Base-by-base conservation (phyloP, 495 filamentous ascomycete genomes). In the Friedmanniomyces endolithicus region DNA sequence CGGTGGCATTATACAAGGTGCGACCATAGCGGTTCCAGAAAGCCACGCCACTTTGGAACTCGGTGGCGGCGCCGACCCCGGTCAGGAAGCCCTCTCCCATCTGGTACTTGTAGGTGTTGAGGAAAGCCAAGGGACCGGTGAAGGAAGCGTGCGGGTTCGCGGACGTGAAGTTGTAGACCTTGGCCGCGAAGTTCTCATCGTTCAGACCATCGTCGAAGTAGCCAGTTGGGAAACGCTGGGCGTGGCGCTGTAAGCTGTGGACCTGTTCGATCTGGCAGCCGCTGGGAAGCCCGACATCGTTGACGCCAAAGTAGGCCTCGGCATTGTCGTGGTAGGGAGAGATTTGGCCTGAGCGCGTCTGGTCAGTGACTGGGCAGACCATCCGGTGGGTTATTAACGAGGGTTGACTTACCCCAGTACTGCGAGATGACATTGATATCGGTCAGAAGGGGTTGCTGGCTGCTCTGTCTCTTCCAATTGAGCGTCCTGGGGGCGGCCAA, bases 1-100 rank as follows among this genome's bases (percentile, higher is more conserved):
- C 33, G 2, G 65, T 62, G 9, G 76, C 74, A 27, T 71, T 72
- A 57, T 73, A 78, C 17, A 79, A 57, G 9, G 69, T 64, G 25
- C 76, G 68, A 2, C 76, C 76, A 49, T 80, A 80, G n/a, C 70
- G 60, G 50, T 71, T 73, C 77, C 76, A 78, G 57, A 77, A 74
- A 16, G 63, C 49, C 0, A 74, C 74, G 14, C 77, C 76, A 11
- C 75, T 62, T 29, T 66, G 65, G 25, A 74, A 74, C 56, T 78
- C 76, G 1, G 75, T 77, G 12, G 68, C 63, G 1, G 75, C 77
- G 16, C 77, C 75, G 7, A 69, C 66, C 17, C 68, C 70, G 0
- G 77, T 71, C 17, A 80, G 65, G 7, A 65, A 60, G 50, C 71
- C 68, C 41, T 64, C 60, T 20, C 68, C 60, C 56, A 79, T 64